Evolutionary conservation across 345 rosid genomes (phyloP), one percentile per base, ranked within the genome.

Genomic region (Gossypium rotundifolium): DNA sequence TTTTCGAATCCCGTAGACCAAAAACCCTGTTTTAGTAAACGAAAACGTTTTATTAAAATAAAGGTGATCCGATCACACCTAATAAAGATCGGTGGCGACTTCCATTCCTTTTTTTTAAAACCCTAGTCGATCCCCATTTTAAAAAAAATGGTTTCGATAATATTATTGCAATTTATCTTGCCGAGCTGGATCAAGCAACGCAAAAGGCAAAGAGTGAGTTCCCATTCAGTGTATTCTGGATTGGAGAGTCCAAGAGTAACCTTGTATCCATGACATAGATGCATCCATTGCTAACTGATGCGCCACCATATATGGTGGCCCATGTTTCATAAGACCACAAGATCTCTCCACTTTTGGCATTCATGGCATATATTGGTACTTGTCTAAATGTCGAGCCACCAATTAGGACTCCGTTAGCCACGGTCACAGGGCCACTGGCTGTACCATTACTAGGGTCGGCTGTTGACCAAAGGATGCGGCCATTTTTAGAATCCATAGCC

Each of bases 201-300:
- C 81, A 81, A 18, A 78, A 78, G 1, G 77, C 81, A 38, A 77
- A 75, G 6, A 81, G 63, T 4, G 79, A 81, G 16, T 57, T 71
- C 61, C 81, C 81, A 11, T 57, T 57, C n/a, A 0, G 74, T 81
- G 65, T 46, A 66, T 63, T 8, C 2, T 52, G 79, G 59, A 13
- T n/a, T 17, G 2, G 17, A 12, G n/a, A 14, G 7, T 33, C 81
- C 81, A 25, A 61, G 0, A 18, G 54, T 17, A 16, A 45, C 74
- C 17, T n/a, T 78, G 55, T 64, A 76, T 12, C 80, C 82, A 45
- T 58, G 67, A 2, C 80, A 11, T 57, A 79, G 58, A 73, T 29
- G 51, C 80, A 82, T 5, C 84, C 80, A 64, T 76, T 53, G 60
- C 78, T 73, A 25, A 79, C 74, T 13, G 78, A 79, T 7, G 54